Evolutionary conservation across 306 rosid genomes (phyloP).

Genomic region (Notholithocarpus densiflorus): DNA sequence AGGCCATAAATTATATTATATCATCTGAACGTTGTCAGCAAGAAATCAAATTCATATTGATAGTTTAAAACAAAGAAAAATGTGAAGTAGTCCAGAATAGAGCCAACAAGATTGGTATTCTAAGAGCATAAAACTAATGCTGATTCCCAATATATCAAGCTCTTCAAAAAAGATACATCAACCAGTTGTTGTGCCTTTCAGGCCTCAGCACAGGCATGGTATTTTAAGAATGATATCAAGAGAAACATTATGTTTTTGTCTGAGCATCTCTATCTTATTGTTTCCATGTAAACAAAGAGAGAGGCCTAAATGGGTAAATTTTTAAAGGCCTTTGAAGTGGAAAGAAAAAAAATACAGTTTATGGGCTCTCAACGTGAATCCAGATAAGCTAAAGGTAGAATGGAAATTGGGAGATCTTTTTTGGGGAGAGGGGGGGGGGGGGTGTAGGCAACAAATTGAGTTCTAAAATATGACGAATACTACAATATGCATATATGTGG

Average conservation of each 20-base stretch:
- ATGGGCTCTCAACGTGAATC: not conserved
- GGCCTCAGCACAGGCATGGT: not conserved
- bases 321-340: not conserved
- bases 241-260: not conserved
- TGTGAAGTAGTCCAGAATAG: not conserved
- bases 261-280: not conserved
- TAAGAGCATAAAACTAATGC: not conserved
- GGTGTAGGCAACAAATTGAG: not conserved
- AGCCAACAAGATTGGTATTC: not conserved
- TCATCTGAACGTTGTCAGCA: not conserved
- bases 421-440: too few species aligned
- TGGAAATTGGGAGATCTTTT: not conserved
- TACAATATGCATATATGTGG: not conserved
- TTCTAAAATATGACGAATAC: not conserved
- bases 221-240: not conserved
- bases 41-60: constrained; percentile 1
- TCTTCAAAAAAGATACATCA: not conserved
- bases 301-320: not conserved
- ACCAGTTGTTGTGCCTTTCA: not conserved
- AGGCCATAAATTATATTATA: not conserved
- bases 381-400: not conserved
- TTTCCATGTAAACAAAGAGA: not conserved
- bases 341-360: too few species aligned
- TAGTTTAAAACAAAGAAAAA: not conserved
- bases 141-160: not conserved